Percentiles rank a stretch among this genome's conserved stretches.
These are phyloP conservation scores for Barbatosphaeria neglecta DNA, from an alignment of 495 filamentous ascomycete species.

Conservation along the genomic window DNA sequence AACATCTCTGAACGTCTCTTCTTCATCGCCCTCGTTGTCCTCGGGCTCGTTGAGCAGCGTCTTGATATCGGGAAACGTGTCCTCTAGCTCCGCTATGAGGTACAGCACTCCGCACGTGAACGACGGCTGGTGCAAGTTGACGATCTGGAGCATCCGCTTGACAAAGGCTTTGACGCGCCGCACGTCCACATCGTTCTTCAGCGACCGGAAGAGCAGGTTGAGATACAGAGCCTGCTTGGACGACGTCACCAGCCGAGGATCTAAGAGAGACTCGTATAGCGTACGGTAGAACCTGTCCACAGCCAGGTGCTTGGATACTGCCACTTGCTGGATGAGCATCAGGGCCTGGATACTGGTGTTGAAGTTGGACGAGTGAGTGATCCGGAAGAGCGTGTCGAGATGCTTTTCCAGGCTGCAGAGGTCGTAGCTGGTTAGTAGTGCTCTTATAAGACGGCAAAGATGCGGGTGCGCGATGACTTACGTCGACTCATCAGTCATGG, in stretches of 20 bases:
- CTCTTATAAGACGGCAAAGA: not conserved
- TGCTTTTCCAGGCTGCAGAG: constrained; percentile 59
- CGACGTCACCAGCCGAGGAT: constrained; percentile 73
- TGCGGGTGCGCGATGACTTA: constrained; percentile 26
- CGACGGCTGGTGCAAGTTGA: constrained; percentile 75
- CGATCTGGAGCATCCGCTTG: constrained; percentile 81
- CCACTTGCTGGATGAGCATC: constrained; percentile 90
- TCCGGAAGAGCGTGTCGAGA: constrained; percentile 83
- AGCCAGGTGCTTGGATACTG: constrained; percentile 58
- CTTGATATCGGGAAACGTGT: constrained; percentile 60
- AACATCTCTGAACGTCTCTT: constrained; percentile 42
- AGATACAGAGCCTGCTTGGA: constrained; percentile 94
- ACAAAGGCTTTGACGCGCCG: constrained; percentile 90
- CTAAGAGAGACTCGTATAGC: constrained; percentile 86
- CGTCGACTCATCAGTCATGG: constrained; percentile 62
- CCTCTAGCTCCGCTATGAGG: constrained; percentile 69
- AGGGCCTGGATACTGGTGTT: constrained; percentile 95
- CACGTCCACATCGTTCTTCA: constrained; percentile 78
- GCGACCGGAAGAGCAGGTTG: constrained; percentile 75
- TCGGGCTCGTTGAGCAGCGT: constrained; percentile 62
- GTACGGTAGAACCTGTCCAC: constrained; percentile 90
- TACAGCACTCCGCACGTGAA: constrained; percentile 87
- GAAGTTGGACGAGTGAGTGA: constrained; percentile 96
- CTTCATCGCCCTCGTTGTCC: constrained; percentile 38
- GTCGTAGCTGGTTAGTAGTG: constrained; percentile 7